Percentiles rank a stretch among this genome's conserved stretches.
These are phyloP conservation scores for Ulmus americana DNA, from an alignment of 331 rosid genomes.

Conservation along the genomic window DNA sequence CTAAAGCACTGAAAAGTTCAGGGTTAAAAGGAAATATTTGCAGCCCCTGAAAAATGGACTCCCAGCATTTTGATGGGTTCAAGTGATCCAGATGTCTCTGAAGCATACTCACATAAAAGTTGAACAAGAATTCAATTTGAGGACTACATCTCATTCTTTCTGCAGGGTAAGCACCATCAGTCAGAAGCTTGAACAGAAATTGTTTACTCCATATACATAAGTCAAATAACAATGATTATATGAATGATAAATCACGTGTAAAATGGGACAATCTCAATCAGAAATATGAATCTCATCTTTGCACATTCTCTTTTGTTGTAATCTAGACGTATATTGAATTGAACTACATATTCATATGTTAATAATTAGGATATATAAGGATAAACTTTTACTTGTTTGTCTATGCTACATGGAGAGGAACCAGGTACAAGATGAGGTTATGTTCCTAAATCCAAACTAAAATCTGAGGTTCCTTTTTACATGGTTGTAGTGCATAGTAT, in stretches of 20 bases:
- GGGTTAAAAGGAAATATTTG: constrained; percentile 70
- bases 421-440: too few relatives aligned
- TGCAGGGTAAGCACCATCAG: constrained; percentile 37
- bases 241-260: neutral
- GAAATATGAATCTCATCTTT: neutral
- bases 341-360: neutral
- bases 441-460: too few relatives aligned
- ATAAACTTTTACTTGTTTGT: too few relatives aligned
- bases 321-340: neutral
- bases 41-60: constrained; percentile 65
- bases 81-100: constrained; percentile 48
- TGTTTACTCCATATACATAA: neutral
- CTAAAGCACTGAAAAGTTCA: constrained; percentile 56
- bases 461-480: too few relatives aligned
- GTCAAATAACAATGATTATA: too few relatives aligned
- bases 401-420: too few relatives aligned
- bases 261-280: neutral
- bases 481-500: too few relatives aligned
- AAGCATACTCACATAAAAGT: constrained; percentile 70
- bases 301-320: neutral
- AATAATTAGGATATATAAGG: too few relatives aligned
- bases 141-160: constrained; percentile 68
- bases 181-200: constrained; percentile 18
- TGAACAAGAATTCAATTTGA: constrained; percentile 75
- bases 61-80: constrained; percentile 62